Evolutionary conservation across 1,139 yeast species (phyloP).

Genomic region (Taphrina deformans): DNA sequence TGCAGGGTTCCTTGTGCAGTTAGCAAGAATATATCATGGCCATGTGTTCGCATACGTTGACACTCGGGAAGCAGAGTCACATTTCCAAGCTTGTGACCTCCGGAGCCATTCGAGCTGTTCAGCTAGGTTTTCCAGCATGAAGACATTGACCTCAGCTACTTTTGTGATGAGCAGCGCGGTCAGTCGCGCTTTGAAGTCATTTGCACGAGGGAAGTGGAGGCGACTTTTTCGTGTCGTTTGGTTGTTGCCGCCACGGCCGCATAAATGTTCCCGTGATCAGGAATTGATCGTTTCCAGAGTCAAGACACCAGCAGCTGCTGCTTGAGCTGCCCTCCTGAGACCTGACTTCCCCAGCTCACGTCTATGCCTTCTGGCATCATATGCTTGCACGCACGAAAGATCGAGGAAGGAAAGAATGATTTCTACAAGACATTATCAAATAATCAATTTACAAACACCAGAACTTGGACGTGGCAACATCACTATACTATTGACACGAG

Average conservation of each 20-base stretch:
- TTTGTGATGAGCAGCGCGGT: not conserved
- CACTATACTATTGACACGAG: too few relatives aligned
- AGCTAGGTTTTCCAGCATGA: slow-evolving; percentile 20
- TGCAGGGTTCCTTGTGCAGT: not conserved
- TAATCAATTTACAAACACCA: not conserved
- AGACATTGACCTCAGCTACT: not conserved
- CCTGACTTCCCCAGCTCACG: too few relatives aligned
- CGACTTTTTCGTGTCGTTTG: slow-evolving; percentile 23
- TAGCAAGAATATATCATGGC: not conserved
- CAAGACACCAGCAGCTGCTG: too few relatives aligned
- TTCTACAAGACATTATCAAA: not conserved
- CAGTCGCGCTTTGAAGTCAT: not conserved
- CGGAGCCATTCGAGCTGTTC: slow-evolving; percentile 25
- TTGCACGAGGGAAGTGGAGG: slow-evolving; percentile 5
- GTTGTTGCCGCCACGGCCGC: not conserved
- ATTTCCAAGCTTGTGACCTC: slow-evolving; percentile 1
- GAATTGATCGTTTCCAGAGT: not conserved
- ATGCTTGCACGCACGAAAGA: too few relatives aligned
- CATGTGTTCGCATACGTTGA: not conserved
- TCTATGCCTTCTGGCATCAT: too few relatives aligned
- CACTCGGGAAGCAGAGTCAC: not conserved
- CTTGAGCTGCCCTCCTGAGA: too few relatives aligned
- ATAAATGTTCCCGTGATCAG: not conserved
- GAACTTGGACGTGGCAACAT: not conserved
- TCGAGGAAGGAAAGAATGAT: too few relatives aligned